Conservation (phyloP, 805 yeast species). For the Candida qinlingensis region DNA sequence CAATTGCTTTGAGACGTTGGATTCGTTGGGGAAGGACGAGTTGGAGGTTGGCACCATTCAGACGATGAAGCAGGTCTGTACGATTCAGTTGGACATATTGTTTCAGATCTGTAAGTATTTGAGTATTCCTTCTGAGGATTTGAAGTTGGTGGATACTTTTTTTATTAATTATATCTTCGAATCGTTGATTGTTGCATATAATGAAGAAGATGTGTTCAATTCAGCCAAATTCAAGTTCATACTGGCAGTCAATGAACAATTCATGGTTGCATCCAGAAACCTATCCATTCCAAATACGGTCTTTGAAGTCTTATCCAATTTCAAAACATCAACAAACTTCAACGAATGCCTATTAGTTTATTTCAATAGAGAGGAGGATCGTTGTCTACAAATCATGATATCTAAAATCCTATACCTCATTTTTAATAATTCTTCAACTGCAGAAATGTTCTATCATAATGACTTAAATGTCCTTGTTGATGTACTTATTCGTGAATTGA, state of each 20-base stretch:
- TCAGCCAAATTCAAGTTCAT: conserved; percentile 66
- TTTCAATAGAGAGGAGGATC: conserved; percentile 72
- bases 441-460: conserved; percentile 70
- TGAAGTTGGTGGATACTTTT: conserved; percentile 36
- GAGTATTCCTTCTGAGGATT: conserved; percentile 37
- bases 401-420: conserved; percentile 72
- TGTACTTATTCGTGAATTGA: conserved; percentile 74
- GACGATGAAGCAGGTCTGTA: conserved; percentile 32
- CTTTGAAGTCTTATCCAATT: conserved; percentile 42
- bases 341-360: conserved; percentile 67
- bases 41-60: conserved; percentile 28
- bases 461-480: conserved; percentile 82
- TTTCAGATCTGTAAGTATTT: conserved; percentile 50
- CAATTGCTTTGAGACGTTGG: conserved; percentile 20
- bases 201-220: conserved; percentile 52
- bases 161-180: conserved; percentile 45
- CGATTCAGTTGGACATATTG: conserved; percentile 44
- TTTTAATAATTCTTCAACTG: conserved; percentile 54
- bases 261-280: conserved; percentile 51
- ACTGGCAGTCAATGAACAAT: conserved; percentile 81
- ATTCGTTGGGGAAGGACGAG: conserved; percentile 25
- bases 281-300: conserved; percentile 40
- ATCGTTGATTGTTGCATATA: conserved; percentile 38
- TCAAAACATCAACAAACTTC: conserved; percentile 39
- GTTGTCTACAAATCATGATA: conserved; percentile 68